Evolutionary conservation across 2,329 filamentous ascomycete species (phyloP), one percentile per base, ranked within the genome.

Genomic region (Aureobasidium pullulans): DNA sequence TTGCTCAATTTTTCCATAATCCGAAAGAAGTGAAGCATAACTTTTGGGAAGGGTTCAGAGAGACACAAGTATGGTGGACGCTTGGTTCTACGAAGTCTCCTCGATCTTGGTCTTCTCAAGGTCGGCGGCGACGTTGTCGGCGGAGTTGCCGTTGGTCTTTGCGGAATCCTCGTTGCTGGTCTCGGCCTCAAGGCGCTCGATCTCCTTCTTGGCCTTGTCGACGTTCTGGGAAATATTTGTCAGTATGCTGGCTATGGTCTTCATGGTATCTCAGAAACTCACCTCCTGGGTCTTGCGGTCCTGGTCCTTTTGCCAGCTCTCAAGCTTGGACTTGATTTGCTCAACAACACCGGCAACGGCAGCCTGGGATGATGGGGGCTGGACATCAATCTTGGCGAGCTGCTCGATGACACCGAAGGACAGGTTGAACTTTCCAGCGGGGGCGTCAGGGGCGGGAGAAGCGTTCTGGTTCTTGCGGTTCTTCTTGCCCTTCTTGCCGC

Each of bases 161-260:
- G 81, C 84, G 57, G 84, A 80, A 60, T 77, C 76, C 63, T 78
- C 74, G 61, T 77, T 74, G 62, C 75, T 79, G 59, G 86, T 85
- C 72, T 96, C 93, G 59, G 81, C 77, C 66, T 86, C 84, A 44
- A 97, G 84, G 66, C 86, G 86, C 72, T 92, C 90, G 64, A 99
- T 95, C 75, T 96, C 91, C 76, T 93, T 93, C 80, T 96, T 88
- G 62, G 94, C 94, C 77, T 96, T 96, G 64, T 90, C 89, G 62
- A 97, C 87, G 81, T 99, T 99, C 94, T 97, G 69, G 31, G 23
- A n/a, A 40, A 10, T 11, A 7, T 7, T 32, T 13, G 62, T 77
- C 70, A 77, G 69, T 52, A 65, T 64, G 57, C 60, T 16, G 6
- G 3, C 13, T 9, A 7, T 49, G 6, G 6, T 49, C 15, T 37